Conservation (phyloP, 192 early-diverging fungal genomes). For the Entomortierella beljakovae region DNA sequence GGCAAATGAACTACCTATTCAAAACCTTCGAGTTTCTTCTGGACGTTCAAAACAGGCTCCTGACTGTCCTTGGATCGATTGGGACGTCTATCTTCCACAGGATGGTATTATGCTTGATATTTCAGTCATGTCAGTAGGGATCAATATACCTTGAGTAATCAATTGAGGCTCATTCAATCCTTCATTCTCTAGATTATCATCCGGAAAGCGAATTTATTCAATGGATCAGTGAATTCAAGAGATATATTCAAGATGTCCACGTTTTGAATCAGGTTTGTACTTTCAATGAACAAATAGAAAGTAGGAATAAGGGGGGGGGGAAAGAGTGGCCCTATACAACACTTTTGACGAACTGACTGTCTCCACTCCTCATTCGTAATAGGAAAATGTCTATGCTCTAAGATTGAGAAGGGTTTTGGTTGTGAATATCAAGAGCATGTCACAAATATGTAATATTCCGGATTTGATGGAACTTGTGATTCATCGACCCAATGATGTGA, state of each 20-base stretch:
- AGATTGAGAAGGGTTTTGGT: conserved; percentile 15
- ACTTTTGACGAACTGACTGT: too few relatives aligned
- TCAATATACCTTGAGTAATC: too few relatives aligned
- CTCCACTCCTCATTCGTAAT: neutral
- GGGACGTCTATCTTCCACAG: conserved; percentile 41
- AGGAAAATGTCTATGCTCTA: conserved; percentile 1
- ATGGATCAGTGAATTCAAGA: conserved; percentile 34
- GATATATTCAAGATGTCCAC: conserved; percentile 25
- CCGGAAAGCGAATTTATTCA: conserved; percentile 21
- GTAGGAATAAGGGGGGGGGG: too few relatives aligned
- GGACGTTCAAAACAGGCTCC: neutral
- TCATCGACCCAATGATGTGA: conserved; percentile 15
- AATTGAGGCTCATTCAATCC: neutral
- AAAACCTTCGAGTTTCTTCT: neutral
- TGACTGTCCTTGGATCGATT: conserved; percentile 38
- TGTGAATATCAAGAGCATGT: conserved; percentile 26
- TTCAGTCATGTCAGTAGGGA: too few relatives aligned
- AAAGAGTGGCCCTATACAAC: too few relatives aligned
- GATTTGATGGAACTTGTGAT: conserved; percentile 12
- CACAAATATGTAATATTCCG: conserved; percentile 16
- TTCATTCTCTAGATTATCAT: conserved; percentile 27
- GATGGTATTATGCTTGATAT: conserved; percentile 14
- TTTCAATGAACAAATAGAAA: too few relatives aligned
- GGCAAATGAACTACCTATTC: conserved; percentile 31
- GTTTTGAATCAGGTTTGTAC: neutral